Conservation (phyloP, 2,329 filamentous ascomycete genomes). For the Neofusicoccum ribis region DNA sequence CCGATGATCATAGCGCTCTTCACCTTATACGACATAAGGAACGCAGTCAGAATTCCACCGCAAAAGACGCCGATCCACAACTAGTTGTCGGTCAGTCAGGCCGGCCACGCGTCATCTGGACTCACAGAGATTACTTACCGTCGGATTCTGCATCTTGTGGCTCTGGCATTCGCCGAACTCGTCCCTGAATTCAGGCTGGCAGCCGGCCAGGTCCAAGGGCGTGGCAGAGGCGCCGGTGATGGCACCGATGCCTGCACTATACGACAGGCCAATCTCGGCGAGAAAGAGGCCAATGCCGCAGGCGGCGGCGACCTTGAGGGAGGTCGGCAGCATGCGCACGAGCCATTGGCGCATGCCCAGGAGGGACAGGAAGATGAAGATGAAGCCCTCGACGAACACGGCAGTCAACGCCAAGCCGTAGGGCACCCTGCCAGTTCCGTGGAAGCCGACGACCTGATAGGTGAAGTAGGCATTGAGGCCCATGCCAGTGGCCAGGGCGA, state of each 20-base stretch:
- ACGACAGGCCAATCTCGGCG: constrained; percentile 72
- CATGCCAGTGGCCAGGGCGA: constrained; percentile 40
- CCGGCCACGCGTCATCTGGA: not conserved
- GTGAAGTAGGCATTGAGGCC: constrained; percentile 81
- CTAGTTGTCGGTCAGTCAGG: constrained; percentile 24
- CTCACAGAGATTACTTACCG: constrained; percentile 38
- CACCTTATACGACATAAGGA: constrained; percentile 81
- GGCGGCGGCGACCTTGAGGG: constrained; percentile 82
- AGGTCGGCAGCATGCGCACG: constrained; percentile 75
- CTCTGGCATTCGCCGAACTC: constrained; percentile 61
- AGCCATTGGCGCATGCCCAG: constrained; percentile 86
- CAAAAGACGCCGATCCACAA: constrained; percentile 90
- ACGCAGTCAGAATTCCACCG: constrained; percentile 75
- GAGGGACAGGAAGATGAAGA: constrained; percentile 77
- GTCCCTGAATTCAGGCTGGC: constrained; percentile 55
- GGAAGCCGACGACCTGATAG: constrained; percentile 75
- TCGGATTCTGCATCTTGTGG: constrained; percentile 78
- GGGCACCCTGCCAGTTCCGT: constrained; percentile 71
- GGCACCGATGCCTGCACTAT: constrained; percentile 78
- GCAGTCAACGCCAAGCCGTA: constrained; percentile 78
- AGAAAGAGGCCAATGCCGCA: constrained; percentile 85
- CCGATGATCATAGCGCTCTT: constrained; percentile 84
- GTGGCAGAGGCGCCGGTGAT: constrained; percentile 65
- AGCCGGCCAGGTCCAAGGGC: constrained; percentile 75
- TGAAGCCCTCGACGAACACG: constrained; percentile 83